A percentile compares a stretch with the other conserved stretches of the same genome.
Evolutionary conservation across 768 basidiomycete species (phyloP).

Genomic region (Candolleomyces aberdarensis): DNA sequence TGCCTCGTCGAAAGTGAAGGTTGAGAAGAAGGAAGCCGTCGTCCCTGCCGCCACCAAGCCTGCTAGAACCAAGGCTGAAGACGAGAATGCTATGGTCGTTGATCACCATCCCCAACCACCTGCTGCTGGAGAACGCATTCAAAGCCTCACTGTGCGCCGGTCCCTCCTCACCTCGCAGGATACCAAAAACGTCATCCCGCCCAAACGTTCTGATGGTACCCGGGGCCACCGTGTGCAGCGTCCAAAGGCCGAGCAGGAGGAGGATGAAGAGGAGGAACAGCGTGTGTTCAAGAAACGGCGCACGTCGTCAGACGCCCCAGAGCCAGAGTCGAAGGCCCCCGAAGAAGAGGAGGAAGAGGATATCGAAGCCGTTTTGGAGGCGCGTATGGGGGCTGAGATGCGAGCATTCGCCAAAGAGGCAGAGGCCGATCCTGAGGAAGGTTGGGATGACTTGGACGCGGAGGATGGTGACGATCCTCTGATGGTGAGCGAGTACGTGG

Average conservation of each 20-base stretch:
- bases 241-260: constrained; percentile 12
- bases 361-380: constrained; percentile 38
- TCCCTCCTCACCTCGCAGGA: constrained; percentile 27
- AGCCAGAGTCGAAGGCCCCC: constrained; percentile 32
- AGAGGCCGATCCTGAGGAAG: constrained; percentile 65
- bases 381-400: constrained; percentile 44
- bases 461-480: constrained; percentile 92
- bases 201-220: constrained; percentile 4
- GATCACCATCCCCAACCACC: constrained; percentile 38
- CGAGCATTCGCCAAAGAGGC: constrained; percentile 50
- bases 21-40: constrained; percentile 25
- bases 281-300: constrained; percentile 73
- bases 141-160: constrained; percentile 38
- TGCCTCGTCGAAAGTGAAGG: constrained; percentile 14
- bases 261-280: constrained; percentile 51
- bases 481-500: constrained; percentile 97
- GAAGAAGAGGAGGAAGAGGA: constrained; percentile 37
- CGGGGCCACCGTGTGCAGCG: constrained; percentile 2
- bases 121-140: constrained; percentile 21
- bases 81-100: constrained; percentile 55
- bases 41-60: constrained; percentile 16
- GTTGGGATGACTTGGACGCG: constrained; percentile 91
- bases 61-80: not conserved
- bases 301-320: constrained; percentile 62
- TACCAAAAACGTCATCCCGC: constrained; percentile 22